A percentile compares a stretch with the other conserved stretches of the same genome.
Evolutionary conservation across 352 stramenopile species (phyloP).

Genomic region (Saprolegnia parasitica): DNA sequence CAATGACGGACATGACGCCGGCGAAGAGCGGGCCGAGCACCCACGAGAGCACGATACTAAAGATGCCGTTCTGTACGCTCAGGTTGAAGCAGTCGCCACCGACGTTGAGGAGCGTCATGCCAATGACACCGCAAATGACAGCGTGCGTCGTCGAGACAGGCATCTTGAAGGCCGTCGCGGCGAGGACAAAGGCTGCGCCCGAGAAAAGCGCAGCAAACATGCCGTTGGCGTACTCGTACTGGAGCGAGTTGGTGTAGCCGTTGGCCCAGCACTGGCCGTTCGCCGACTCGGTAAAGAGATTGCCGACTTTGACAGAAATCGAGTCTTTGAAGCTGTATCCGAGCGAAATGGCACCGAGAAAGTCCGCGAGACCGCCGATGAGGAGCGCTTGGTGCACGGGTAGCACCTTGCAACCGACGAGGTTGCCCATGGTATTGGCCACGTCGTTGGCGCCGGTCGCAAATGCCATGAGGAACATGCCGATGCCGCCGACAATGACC

Average conservation of each 20-base stretch:
- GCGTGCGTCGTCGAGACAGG: conserved; percentile 75
- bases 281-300: conserved; percentile 31
- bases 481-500: conserved; percentile 3
- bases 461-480: conserved; percentile 34
- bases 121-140: conserved; percentile 60
- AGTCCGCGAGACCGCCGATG: conserved; percentile 71
- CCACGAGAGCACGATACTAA: conserved; percentile 66
- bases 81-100: conserved; percentile 45
- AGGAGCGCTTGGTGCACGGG: conserved; percentile 72
- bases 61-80: conserved; percentile 38
- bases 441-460: conserved; percentile 79
- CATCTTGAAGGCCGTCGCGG: conserved; percentile 50
- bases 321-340: conserved; percentile 57
- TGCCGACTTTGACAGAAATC: conserved; percentile 58
- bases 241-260: conserved; percentile 45
- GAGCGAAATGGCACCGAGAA: conserved; percentile 71
- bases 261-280: conserved; percentile 34
- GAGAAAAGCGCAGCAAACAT: conserved; percentile 59
- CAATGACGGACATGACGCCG: conserved; percentile 40
- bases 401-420: conserved; percentile 11
- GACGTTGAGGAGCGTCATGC: conserved; percentile 50
- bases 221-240: conserved; percentile 53
- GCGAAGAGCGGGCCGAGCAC: conserved; percentile 53
- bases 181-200: conserved; percentile 46
- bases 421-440: conserved; percentile 79